Evolutionary conservation across 371 early-diverging fungal species (phyloP).

Genomic region (Mucor indicus): DNA sequence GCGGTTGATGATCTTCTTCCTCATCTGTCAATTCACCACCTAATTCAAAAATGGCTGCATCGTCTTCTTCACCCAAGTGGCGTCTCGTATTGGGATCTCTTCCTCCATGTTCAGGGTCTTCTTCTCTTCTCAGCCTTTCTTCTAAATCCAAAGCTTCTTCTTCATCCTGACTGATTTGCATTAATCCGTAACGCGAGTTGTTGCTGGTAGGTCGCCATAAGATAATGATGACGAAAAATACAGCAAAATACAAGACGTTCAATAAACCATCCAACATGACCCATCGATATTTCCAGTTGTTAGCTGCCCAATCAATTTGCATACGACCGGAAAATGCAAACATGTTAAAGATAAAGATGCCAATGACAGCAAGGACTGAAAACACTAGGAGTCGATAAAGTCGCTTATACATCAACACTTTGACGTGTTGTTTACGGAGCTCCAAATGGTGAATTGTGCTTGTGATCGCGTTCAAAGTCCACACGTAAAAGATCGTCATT

Average conservation of each 20-base stretch:
- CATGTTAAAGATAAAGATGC: constrained; percentile 81
- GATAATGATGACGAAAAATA: constrained; percentile 73
- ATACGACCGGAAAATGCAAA: constrained; percentile 63
- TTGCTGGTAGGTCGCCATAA: constrained; percentile 93
- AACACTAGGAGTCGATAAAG: constrained; percentile 79
- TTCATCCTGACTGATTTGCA: constrained; percentile 55
- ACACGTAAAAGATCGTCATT: constrained; percentile 92
- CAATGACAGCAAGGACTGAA: constrained; percentile 69
- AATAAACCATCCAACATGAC: constrained; percentile 89
- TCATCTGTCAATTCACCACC: constrained; percentile 61
- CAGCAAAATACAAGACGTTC: constrained; percentile 78
- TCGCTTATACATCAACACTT: constrained; percentile 85
- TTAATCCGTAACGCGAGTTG: constrained; percentile 78
- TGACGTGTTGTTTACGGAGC: constrained; percentile 80
- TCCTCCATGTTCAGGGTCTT: constrained; percentile 41
- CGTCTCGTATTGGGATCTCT: background rate
- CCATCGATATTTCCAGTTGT: constrained; percentile 88
- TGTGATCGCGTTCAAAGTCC: constrained; percentile 63
- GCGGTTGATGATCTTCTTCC: constrained; percentile 27
- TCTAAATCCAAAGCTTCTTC: constrained; percentile 59
- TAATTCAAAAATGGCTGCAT: constrained; percentile 63
- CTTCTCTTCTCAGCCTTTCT: constrained; percentile 50
- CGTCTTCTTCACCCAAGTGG: constrained; percentile 32
- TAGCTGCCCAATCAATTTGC: constrained; percentile 68
- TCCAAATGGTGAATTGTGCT: constrained; percentile 43